phyloP scores from a whole-genome alignment of 495 filamentous ascomycete genomes.

The Friedmanniomyces endolithicus region DNA sequence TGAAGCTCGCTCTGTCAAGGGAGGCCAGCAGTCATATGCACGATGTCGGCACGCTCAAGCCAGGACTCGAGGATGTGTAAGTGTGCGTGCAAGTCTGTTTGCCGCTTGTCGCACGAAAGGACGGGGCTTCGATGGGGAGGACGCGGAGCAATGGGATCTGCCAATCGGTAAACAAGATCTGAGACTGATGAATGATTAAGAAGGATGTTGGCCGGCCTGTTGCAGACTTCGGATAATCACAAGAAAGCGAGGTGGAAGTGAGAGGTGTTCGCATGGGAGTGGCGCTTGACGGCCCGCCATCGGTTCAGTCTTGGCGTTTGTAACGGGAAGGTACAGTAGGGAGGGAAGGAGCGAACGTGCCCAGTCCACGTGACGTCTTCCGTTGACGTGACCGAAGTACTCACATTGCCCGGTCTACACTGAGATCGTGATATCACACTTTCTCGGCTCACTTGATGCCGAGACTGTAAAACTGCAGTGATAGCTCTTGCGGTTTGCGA shows the following conservation, averaged over 20 bases:
- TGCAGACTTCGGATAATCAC: not conserved
- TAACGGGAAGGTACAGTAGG: not conserved
- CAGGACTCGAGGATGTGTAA: not conserved
- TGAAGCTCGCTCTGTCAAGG: not conserved
- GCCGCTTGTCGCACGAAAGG: not conserved
- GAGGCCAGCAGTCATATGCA: not conserved
- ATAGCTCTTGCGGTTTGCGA: not conserved
- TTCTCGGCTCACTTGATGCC: no score
- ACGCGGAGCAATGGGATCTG: not conserved
- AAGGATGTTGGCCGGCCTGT: not conserved
- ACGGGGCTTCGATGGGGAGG: not conserved
- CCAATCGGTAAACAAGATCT: not conserved
- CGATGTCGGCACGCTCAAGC: not conserved
- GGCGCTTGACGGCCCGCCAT: not conserved
- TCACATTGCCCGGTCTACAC: no score
- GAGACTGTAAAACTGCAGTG: no score
- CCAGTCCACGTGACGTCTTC: not conserved
- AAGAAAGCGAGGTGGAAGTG: not conserved
- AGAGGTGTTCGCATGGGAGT: not conserved
- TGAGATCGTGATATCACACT: no score
- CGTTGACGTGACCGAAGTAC: not conserved
- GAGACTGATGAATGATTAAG: conserved; percentile 1
- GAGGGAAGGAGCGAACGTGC: not conserved
- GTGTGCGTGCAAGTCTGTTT: not conserved
- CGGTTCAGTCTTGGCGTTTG: not conserved